phyloP scores from a whole-genome alignment of 305 asterid species.

The Solanum hybrid region DNA sequence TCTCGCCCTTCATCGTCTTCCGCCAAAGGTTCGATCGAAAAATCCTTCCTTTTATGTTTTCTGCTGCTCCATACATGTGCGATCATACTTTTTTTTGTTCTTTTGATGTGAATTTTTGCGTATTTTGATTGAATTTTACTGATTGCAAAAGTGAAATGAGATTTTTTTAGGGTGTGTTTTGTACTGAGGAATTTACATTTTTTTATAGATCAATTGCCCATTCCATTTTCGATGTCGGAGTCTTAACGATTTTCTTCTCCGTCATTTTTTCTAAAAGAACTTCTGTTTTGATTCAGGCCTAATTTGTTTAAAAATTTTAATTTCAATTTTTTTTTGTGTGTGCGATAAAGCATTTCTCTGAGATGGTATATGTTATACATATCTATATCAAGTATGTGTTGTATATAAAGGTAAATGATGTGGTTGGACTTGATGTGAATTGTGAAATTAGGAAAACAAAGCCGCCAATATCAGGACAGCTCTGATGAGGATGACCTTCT shows the following conservation, averaged over 20 bases:
- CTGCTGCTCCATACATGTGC: not conserved
- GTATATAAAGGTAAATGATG: not conserved
- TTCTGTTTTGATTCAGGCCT: not conserved
- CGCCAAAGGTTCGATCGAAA: not conserved
- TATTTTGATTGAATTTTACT: not conserved
- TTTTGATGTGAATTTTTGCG: not conserved
- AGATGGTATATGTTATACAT: not conserved
- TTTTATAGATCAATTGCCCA: not conserved
- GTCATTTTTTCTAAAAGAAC: not conserved
- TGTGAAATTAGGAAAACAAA: constrained; percentile 34
- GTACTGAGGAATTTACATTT: not conserved
- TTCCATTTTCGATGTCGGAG: not conserved
- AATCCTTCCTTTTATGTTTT: not conserved
- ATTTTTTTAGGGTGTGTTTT: not conserved
- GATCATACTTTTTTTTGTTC: not conserved
- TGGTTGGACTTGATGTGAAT: constrained; percentile 3
- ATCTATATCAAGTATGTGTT: not conserved
- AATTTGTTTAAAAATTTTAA: not conserved
- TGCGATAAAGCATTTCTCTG: not conserved
- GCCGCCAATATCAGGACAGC: constrained; percentile 19
- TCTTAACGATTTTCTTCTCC: not conserved
- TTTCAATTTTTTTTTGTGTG: not conserved
- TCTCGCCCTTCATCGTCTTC: not conserved
- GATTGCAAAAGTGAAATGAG: not conserved
- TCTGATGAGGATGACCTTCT: constrained; percentile 35